A percentile compares a stretch with the other conserved stretches of the same genome.
phyloP scores from a whole-genome alignment of 495 filamentous ascomycete species.

The Haplographium delicatum region DNA sequence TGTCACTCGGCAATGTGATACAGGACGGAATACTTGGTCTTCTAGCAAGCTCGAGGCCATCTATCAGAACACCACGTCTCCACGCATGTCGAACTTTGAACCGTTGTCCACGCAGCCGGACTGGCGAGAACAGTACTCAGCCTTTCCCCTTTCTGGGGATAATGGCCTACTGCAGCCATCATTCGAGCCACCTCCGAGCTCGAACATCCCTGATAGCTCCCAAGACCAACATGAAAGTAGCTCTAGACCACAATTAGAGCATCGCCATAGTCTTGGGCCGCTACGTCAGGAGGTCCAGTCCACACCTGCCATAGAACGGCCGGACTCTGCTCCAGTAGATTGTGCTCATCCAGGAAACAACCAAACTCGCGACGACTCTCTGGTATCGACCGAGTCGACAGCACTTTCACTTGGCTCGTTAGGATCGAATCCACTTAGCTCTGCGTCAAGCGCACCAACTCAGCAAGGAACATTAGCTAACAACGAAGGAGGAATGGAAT shows the following conservation, averaged over 20 bases:
- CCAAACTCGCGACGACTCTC: slow-evolving; percentile 36
- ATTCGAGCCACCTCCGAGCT: slow-evolving; percentile 40
- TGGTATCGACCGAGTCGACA: slow-evolving; percentile 36
- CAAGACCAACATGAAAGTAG: slow-evolving; percentile 39
- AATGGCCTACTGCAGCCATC: slow-evolving; percentile 42
- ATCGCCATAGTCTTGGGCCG: slow-evolving; percentile 22
- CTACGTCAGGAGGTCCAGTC: slow-evolving; percentile 31
- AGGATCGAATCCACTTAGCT: slow-evolving; percentile 36
- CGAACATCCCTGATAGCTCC: slow-evolving; percentile 33
- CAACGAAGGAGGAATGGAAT: slow-evolving; percentile 28
- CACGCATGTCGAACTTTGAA: slow-evolving; percentile 57
- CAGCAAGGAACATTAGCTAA: slow-evolving; percentile 23
- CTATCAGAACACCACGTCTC: slow-evolving; percentile 44
- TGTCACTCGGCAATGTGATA: slow-evolving; percentile 51
- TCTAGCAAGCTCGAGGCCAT: slow-evolving; percentile 49
- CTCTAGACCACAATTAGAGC: slow-evolving; percentile 24
- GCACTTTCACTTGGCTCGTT: slow-evolving; percentile 30
- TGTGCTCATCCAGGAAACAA: slow-evolving; percentile 6
- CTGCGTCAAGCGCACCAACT: slow-evolving; percentile 28
- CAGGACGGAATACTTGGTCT: slow-evolving; percentile 54
- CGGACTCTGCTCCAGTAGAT: slow-evolving; percentile 22
- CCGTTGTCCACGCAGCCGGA: slow-evolving; percentile 50
- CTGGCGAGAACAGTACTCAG: slow-evolving; percentile 52
- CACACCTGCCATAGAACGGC: slow-evolving; percentile 27
- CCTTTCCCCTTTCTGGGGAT: slow-evolving; percentile 46